phyloP scores from a whole-genome alignment of 2,329 filamentous ascomycete species.

The Herpotrichia juniperi region DNA sequence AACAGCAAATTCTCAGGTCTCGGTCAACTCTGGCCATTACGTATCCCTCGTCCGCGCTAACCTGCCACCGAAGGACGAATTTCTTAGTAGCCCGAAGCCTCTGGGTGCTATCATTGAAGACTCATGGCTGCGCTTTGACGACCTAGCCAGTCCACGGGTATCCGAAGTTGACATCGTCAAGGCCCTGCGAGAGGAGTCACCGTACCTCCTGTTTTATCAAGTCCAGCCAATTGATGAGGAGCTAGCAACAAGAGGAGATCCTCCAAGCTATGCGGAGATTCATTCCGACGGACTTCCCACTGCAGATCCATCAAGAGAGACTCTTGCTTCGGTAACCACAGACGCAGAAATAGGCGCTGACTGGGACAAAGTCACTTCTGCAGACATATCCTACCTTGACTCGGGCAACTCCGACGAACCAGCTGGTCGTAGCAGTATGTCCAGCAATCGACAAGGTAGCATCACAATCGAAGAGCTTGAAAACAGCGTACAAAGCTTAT shows the following conservation, averaged over 20 bases:
- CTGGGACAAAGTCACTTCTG: constrained; percentile 25
- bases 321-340: constrained; percentile 24
- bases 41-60: constrained; percentile 81
- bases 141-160: constrained; percentile 76
- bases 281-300: constrained; percentile 20
- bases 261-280: constrained; percentile 50
- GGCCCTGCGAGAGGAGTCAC: constrained; percentile 83
- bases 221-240: constrained; percentile 85
- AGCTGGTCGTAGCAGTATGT: constrained; percentile 41
- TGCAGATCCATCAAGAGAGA: constrained; percentile 35
- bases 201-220: constrained; percentile 95
- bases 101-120: constrained; percentile 53
- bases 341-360: constrained; percentile 24
- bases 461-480: constrained; percentile 48
- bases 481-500: constrained; percentile 30
- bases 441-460: constrained; percentile 48
- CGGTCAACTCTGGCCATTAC: constrained; percentile 89
- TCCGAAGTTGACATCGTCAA: constrained; percentile 77
- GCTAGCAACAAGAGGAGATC: constrained; percentile 44
- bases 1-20: no score
- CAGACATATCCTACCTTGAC: constrained; percentile 19
- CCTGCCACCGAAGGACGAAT: constrained; percentile 34
- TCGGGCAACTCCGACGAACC: constrained; percentile 26
- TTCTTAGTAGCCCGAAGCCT: constrained; percentile 52
- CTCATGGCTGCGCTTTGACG: constrained; percentile 88